Percentiles rank a stretch among this genome's conserved stretches.
phyloP scores from a whole-genome alignment of 768 basidiomycete genomes.

The Royoungia palumana region DNA sequence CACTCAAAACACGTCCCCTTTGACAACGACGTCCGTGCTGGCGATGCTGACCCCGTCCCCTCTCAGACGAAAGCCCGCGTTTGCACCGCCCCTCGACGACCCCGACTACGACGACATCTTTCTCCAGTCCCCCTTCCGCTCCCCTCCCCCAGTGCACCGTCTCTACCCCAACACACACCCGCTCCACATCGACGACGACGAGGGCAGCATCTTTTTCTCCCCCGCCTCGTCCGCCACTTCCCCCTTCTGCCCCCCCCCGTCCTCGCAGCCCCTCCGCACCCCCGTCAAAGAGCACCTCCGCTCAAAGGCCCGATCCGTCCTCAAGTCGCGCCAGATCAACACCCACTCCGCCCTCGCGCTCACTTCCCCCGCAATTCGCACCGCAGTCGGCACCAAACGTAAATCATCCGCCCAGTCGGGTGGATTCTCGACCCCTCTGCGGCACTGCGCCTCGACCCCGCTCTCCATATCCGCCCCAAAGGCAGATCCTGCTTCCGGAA shows the following conservation, averaged over 20 bases:
- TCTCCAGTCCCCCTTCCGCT: slow-evolving; percentile 50
- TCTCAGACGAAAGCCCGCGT: slow-evolving; percentile 44
- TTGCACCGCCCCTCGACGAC: slow-evolving; percentile 28
- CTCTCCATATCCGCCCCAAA: slow-evolving; percentile 34
- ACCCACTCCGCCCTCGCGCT: slow-evolving; percentile 6
- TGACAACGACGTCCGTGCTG: slow-evolving; percentile 22
- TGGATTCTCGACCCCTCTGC: slow-evolving; percentile 56
- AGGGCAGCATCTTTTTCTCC: slow-evolving; percentile 55
- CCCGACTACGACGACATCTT: slow-evolving; percentile 50
- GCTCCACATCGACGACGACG: slow-evolving; percentile 47
- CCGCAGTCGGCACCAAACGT: slow-evolving; percentile 59
- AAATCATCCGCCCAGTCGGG: slow-evolving; percentile 49
- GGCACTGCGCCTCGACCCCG: slow-evolving; percentile 42
- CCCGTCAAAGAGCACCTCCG: slow-evolving; percentile 54
- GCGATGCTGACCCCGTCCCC: slow-evolving; percentile 64
- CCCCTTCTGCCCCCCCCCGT: slow-evolving; percentile 42
- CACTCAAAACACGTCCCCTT: slow-evolving; percentile 31
- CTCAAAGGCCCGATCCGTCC: slow-evolving; percentile 38
- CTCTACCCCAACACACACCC: slow-evolving; percentile 41
- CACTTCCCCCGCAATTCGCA: slow-evolving; percentile 20
- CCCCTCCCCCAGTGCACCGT: slow-evolving; percentile 43
- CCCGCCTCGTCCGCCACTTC: slow-evolving; percentile 37
- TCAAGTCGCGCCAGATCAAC: slow-evolving; percentile 36
- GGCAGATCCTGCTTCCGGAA: slow-evolving; percentile 32
- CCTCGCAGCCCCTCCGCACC: slow-evolving; percentile 53